Evolutionary conservation across 805 yeast genomes (phyloP), one percentile per base, ranked within the genome.

Genomic region (Candida dajiaensis): DNA sequence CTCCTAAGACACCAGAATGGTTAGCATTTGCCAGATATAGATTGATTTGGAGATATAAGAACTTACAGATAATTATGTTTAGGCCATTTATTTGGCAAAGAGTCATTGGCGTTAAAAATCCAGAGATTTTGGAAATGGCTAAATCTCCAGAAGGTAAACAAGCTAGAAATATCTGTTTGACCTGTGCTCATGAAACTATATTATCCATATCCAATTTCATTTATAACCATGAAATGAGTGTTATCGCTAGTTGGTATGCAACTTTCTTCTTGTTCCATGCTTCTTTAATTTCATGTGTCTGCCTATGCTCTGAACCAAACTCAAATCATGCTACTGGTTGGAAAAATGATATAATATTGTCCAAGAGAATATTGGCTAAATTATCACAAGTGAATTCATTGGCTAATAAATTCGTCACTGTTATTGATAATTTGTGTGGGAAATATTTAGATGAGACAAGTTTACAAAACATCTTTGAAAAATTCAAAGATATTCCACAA

Each of bases 231-330:
- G 64, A 64, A 11, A 47, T 71, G 18, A 69, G 77, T n/a, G 71
- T 74, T 22, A 66, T 79, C 26, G 69, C 78, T 13, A 73, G 77
- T 23, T 81, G 87, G 87, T 77, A 80, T 61, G 77, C 83, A 5
- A 76, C 80, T 0, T 81, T 78, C 56, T 82, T 78, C 59, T 52
- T 80, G 13, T 80, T 81, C 63, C 85, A 81, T 58, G 85, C 86
- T 2, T 73, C 77, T 5, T 62, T 81, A 46, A 76, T 81, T 42
- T 80, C 83, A 9, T 70, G 80, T 44, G 74, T 77, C 10, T 76
- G 80, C 52, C 58, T 74, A 16, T 72, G 78, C 49, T 70, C 80
- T 10, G 81, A 78, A 45, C 74, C 79, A 6, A 55, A 56, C 6
- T 72, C 78, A 13, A 68, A 71, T 42, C 71, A 72, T 53, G 67